These are phyloP conservation scores for Isatis tinctoria DNA, from an alignment of 345 rosid species.

Conservation along the genomic window DNA sequence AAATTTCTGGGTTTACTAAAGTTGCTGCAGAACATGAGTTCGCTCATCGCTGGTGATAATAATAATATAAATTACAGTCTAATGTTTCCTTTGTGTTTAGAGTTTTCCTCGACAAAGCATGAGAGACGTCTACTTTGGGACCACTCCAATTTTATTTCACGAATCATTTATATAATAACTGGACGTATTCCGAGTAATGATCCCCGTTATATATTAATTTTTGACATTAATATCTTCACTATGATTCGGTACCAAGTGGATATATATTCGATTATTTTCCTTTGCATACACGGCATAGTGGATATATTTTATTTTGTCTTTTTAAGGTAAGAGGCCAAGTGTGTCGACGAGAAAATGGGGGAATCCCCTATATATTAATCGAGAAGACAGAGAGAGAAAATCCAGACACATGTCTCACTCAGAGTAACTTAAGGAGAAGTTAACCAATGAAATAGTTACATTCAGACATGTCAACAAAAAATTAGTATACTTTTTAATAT, in stretches of 20 bases:
- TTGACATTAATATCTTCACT: slow-evolving; percentile 15
- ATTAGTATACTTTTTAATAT: too few species aligned
- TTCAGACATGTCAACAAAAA: too few species aligned
- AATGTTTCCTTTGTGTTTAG: slow-evolving; percentile 17
- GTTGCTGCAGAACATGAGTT: slow-evolving; percentile 35
- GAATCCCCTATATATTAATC: too few species aligned
- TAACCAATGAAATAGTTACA: too few species aligned
- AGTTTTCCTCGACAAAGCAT: slow-evolving; percentile 32
- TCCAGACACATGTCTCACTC: too few species aligned
- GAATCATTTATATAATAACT: background rate
- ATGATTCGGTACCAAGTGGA: slow-evolving; percentile 23
- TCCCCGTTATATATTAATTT: background rate
- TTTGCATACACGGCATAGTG: slow-evolving; percentile 12
- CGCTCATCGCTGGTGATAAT: slow-evolving; percentile 15
- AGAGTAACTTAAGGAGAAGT: too few species aligned
- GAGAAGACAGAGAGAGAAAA: too few species aligned
- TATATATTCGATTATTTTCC: slow-evolving; percentile 19
- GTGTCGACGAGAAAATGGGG: slow-evolving; percentile 19
- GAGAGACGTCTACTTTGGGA: slow-evolving; percentile 33
- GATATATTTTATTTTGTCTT: slow-evolving; percentile 26
- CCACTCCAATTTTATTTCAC: slow-evolving; percentile 24
- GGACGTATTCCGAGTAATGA: slow-evolving; percentile 13
- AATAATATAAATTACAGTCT: slow-evolving; percentile 1
- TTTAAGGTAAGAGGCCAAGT: slow-evolving; percentile 32
- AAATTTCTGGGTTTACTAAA: slow-evolving; percentile 16